Base-by-base conservation (phyloP, 495 filamentous ascomycete genomes). In the Hypoxylon cercidicola region DNA sequence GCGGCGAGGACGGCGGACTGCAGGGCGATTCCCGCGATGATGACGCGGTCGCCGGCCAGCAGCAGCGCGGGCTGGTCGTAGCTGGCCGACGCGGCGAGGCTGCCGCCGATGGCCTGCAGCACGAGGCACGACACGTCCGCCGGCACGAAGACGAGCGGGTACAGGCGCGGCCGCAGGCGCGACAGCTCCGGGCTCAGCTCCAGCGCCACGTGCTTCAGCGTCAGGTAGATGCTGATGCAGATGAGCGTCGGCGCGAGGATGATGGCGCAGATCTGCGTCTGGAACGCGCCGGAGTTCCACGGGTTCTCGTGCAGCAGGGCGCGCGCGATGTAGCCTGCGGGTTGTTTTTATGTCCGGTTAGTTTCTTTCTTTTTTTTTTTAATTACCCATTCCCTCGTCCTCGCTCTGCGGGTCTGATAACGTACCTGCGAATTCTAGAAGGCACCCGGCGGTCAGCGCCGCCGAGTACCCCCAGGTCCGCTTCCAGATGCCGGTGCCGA, bases 11-110 rank as follows among this genome's bases (percentile, higher is more conserved):
- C 89, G 5, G 77, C 79, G 30, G 89, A 88, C 80, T 93, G 90
- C 73, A 88, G 84, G 6, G 84, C 79, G 61, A 93, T 89, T 69
- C 90, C 89, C 9, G 88, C 82, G 47, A 93, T 87, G 68, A 90
- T 90, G 54, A 88, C 83, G 64, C 89, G 71, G 73, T 90, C 87
- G 15, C 87, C 87, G 25, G 65, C 62, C 25, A 73, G 55, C 16
- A 78, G 69, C 59, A 81, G 59, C 16, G 70, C 58, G 10, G 66
- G 48, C 61, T 79, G 59, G 46, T 78, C 74, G 47, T 76, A 64
- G 12, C 73, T 76, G 5, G 81, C 84, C 21, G 73, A 71, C 3
- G 84, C 84, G 6, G 88, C 88, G 47, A 89, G 79, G 23, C 81
- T 83, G 53, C 88, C 88, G 46, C 88, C 88, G 10, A 85, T 81